A percentile compares a stretch with the other conserved stretches of the same genome.
These are phyloP conservation scores for Vigna radiata DNA, from an alignment of 306 rosid genomes.

Conservation along the genomic window DNA sequence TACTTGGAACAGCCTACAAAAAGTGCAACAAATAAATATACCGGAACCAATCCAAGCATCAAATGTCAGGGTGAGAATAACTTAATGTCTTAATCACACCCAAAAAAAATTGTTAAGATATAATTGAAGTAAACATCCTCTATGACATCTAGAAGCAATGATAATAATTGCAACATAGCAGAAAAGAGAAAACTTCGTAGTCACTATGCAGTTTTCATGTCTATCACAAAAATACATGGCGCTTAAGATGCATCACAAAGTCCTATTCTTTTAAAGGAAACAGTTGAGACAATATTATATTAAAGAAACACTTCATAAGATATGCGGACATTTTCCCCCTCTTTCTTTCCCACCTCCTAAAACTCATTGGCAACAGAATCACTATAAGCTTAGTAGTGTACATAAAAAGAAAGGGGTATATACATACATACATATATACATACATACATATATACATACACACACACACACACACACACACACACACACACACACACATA, in stretches of 20 bases:
- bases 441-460: too few species aligned
- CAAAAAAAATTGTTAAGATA: slow-evolving; percentile 6
- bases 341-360: background rate
- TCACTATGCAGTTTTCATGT: background rate
- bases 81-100: slow-evolving; percentile 2
- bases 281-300: background rate
- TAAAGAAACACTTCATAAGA: background rate
- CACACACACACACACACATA: too few species aligned
- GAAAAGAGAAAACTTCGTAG: background rate
- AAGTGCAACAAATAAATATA: slow-evolving; percentile 28
- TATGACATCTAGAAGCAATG: slow-evolving; percentile 22
- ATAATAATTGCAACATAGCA: slow-evolving; percentile 12
- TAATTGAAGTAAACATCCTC: slow-evolving; percentile 2
- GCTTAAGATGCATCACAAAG: slow-evolving; percentile 12
- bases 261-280: background rate
- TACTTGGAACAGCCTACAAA: slow-evolving; percentile 94
- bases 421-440: background rate
- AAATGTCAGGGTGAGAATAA: slow-evolving; percentile 19
- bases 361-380: background rate
- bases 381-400: background rate
- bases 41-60: slow-evolving; percentile 32
- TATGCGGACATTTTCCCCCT: background rate
- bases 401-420: too few species aligned
- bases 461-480: too few species aligned
- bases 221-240: background rate